Percentiles rank a stretch among this genome's conserved stretches.
Conservation (phyloP, 805 yeast species). For the Ogataea trehaloabstinens region DNA sequence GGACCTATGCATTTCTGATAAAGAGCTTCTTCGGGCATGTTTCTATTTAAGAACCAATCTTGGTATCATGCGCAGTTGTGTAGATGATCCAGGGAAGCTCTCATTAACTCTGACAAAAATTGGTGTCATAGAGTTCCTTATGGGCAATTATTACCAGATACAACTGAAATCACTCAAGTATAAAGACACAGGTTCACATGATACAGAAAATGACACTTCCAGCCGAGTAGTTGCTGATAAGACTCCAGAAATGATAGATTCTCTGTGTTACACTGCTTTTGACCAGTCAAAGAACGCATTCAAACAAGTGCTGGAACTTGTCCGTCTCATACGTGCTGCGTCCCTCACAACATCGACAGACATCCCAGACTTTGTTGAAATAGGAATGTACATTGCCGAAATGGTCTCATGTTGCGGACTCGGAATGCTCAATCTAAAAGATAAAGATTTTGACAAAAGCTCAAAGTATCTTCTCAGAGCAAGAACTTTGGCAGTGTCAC, state of each 20-base stretch:
- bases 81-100: slow-evolving; percentile 19
- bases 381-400: slow-evolving; percentile 15
- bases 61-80: slow-evolving; percentile 15
- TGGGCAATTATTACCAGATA: slow-evolving; percentile 9
- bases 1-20: slow-evolving; percentile 24
- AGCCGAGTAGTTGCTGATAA: background rate
- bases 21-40: slow-evolving; percentile 20
- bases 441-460: slow-evolving; percentile 12
- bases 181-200: slow-evolving; percentile 1
- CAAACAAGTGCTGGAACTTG: slow-evolving; percentile 13
- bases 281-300: slow-evolving; percentile 13
- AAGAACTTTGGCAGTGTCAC: slow-evolving; percentile 15
- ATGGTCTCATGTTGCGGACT: slow-evolving; percentile 19
- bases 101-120: slow-evolving; percentile 16
- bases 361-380: slow-evolving; percentile 14
- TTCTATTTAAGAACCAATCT: slow-evolving; percentile 11
- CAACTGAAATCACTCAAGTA: background rate
- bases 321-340: slow-evolving; percentile 10
- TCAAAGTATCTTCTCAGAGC: slow-evolving; percentile 16
- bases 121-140: slow-evolving; percentile 13
- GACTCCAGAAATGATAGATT: background rate
- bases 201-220: slow-evolving; percentile 1
- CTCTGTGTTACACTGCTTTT: slow-evolving; percentile 5
- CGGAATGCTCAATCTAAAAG: slow-evolving; percentile 13
- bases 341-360: slow-evolving; percentile 9